A percentile compares a stretch with the other conserved stretches of the same genome.
These are phyloP conservation scores for Mycena latifolia DNA, from an alignment of 768 basidiomycete genomes.

Conservation along the genomic window DNA sequence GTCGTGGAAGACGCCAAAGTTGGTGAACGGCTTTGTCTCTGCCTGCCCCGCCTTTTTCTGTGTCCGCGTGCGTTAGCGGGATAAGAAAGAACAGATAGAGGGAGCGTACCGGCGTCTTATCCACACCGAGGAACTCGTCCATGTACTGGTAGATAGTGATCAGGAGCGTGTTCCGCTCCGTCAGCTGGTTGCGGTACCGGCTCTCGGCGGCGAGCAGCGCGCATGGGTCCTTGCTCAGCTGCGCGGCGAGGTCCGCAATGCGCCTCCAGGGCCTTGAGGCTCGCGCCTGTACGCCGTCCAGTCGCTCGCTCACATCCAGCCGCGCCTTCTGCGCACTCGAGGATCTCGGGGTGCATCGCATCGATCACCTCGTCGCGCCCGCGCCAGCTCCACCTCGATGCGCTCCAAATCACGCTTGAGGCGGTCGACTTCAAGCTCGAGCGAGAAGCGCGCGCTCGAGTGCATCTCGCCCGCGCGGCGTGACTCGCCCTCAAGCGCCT, in stretches of 20 bases:
- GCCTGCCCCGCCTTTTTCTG: slow-evolving; percentile 83
- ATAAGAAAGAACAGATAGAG: background rate
- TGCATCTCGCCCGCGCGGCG: slow-evolving; percentile 87
- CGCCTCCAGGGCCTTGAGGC: slow-evolving; percentile 76
- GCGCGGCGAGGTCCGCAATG: slow-evolving; percentile 80
- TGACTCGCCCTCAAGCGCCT: slow-evolving; percentile 78
- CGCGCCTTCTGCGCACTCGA: slow-evolving; percentile 89
- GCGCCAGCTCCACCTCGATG: slow-evolving; percentile 82
- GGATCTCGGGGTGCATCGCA: slow-evolving; percentile 80
- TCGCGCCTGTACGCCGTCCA: slow-evolving; percentile 78
- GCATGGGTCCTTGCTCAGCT: slow-evolving; percentile 86
- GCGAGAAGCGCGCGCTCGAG: no score
- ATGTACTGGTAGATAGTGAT: slow-evolving; percentile 95
- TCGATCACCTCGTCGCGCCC: slow-evolving; percentile 83
- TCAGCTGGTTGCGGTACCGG: slow-evolving; percentile 91
- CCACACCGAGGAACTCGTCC: slow-evolving; percentile 92
- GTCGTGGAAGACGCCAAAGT: slow-evolving; percentile 95
- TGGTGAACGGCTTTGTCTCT: slow-evolving; percentile 93
- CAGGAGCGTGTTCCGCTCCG: slow-evolving; percentile 93
- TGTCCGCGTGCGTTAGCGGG: background rate
- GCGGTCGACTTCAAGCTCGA: no score
- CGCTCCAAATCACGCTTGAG: no score
- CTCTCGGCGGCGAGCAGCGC: slow-evolving; percentile 76
- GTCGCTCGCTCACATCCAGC: slow-evolving; percentile 88
- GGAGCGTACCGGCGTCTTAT: slow-evolving; percentile 82